Evolutionary conservation across 1,139 yeast genomes (phyloP).

Genomic region (Blastobotrys malaysiensis): DNA sequence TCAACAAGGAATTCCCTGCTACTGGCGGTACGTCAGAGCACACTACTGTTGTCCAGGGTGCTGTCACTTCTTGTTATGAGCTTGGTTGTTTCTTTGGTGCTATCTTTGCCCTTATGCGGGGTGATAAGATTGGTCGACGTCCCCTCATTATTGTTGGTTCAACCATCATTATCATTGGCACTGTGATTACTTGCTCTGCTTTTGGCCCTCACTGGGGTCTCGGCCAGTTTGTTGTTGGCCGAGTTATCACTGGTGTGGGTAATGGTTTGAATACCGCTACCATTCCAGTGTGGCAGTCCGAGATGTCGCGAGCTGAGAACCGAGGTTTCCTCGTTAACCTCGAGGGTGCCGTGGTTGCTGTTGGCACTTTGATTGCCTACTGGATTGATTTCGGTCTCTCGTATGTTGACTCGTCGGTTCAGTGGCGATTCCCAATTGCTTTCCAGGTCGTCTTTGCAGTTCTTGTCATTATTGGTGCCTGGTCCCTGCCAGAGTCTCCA

Average conservation of each 20-base stretch:
- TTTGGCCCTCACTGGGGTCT: conserved; percentile 55
- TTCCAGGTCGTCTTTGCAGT: conserved; percentile 32
- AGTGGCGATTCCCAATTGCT: conserved; percentile 42
- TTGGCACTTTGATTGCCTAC: conserved; percentile 69
- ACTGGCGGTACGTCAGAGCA: conserved; percentile 22
- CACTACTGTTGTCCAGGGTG: conserved; percentile 46
- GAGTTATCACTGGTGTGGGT: conserved; percentile 74
- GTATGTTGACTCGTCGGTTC: conserved; percentile 44
- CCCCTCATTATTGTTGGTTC: conserved; percentile 46
- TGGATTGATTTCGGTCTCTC: conserved; percentile 59
- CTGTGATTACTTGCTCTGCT: conserved; percentile 57
- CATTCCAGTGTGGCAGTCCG: conserved; percentile 84
- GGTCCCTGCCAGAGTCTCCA: conserved; percentile 45
- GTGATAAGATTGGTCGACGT: conserved; percentile 33
- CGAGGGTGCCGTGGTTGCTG: conserved; percentile 69
- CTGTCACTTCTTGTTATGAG: conserved; percentile 70
- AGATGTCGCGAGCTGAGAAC: conserved; percentile 65
- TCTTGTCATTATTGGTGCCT: conserved; percentile 18
- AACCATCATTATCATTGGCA: conserved; percentile 51
- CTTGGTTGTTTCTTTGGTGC: conserved; percentile 79
- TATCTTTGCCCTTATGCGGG: conserved; percentile 47
- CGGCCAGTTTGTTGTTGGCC: conserved; percentile 70
- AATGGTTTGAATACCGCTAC: conserved; percentile 78
- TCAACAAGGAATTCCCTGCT: conserved; percentile 51
- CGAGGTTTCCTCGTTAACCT: conserved; percentile 68